Conservation (phyloP, 805 yeast species). For the Kockiozyma suomiensis region DNA sequence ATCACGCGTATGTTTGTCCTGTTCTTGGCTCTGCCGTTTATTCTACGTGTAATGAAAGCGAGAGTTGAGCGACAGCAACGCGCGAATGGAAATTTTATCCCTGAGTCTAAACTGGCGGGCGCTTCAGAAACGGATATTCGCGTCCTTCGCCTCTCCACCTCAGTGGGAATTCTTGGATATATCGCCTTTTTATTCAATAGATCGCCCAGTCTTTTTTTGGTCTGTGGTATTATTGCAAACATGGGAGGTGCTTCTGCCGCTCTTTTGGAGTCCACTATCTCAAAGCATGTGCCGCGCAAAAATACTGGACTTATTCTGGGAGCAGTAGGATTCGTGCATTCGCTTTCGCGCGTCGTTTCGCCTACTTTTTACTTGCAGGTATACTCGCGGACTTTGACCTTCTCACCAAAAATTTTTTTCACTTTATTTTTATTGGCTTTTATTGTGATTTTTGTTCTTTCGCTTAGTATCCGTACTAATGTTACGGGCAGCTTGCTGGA, state of each 20-base stretch:
- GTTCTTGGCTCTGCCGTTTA: constrained; percentile 35
- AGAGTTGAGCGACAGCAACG: constrained; percentile 5
- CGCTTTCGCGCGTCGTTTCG: constrained; percentile 22
- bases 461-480: constrained; percentile 13
- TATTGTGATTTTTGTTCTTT: neutral
- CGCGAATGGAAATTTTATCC: neutral
- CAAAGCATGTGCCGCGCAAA: constrained; percentile 26
- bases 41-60: constrained; percentile 15
- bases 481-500: constrained; percentile 25
- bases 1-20: constrained; percentile 35
- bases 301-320: constrained; percentile 28
- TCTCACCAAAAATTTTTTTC: constrained; percentile 22
- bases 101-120: constrained; percentile 11
- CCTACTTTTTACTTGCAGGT: constrained; percentile 20
- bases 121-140: constrained; percentile 17
- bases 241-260: constrained; percentile 25
- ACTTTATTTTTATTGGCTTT: neutral
- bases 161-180: constrained; percentile 16
- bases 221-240: constrained; percentile 21
- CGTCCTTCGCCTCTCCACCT: constrained; percentile 16
- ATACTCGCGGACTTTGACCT: constrained; percentile 13
- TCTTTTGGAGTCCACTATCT: constrained; percentile 18
- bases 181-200: constrained; percentile 12
- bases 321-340: constrained; percentile 26
- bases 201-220: constrained; percentile 12